Evolutionary conservation across 129 eudicot genomes (phyloP), one percentile per base, ranked within the genome.

Genomic region (Apium graveolens): DNA sequence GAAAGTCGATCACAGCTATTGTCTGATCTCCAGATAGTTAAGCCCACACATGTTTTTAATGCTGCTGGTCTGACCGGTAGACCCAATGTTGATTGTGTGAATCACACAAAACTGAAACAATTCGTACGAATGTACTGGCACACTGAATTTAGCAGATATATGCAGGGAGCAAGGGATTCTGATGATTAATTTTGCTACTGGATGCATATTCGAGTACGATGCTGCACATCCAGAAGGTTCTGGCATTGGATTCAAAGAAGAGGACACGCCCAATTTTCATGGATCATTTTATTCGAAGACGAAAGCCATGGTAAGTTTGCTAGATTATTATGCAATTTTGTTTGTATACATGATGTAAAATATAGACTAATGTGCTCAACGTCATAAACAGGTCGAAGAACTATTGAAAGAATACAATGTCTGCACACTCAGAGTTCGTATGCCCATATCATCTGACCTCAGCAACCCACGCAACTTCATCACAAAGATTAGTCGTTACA

Each of bases 361-460:
- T 11, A 20, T n/a, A 72, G 26, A 42, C 17, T 72, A 7, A 51
- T 51, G 24, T 60, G 32, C 37, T 53, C 44, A 42, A 8, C 16
- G 42, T 69, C 11, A 5, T 20, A 55, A 66, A 13, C 77, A 86
- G 87, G 90, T 86, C 43, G 90, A 86, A 48, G 90, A 86, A 63
- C 78, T 86, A 38, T 73, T 86, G 45, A 84, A 84, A 68, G 80
- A 84, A 76, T 86, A 71, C 8, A 86, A 86, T 26, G 87, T 84
- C 26, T 86, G 90, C 85, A 84, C 87, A 8, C 77, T 86, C 8
- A 82, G 90, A 12, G 87, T 86, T 8, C 46, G 90, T 29, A 86
- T 86, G 90, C 90, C 90, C 0, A 86, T 86, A 48, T 86, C 90
- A 12, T 86, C 90, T 5, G 90, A 86, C 72, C 85, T 86, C n/a